Conservation (phyloP, 83 land plant genomes). For the Diphasiastrum complanatum region DNA sequence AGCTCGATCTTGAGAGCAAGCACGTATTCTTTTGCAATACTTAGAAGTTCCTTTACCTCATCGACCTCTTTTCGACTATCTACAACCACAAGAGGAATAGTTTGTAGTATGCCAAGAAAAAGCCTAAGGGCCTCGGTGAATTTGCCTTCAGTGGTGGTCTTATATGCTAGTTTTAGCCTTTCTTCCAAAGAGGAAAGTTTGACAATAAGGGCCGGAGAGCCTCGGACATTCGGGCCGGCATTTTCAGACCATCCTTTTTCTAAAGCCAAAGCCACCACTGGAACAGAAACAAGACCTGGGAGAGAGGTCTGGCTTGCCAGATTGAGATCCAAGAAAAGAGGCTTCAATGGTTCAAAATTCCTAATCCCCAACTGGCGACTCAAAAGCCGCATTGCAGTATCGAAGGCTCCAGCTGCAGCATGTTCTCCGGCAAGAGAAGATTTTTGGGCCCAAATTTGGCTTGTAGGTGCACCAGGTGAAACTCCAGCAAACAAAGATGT, state of each 20-base stretch:
- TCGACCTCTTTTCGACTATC: not conserved
- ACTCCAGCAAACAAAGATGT: too few relatives aligned
- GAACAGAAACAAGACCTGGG: too few relatives aligned
- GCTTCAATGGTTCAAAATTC: too few relatives aligned
- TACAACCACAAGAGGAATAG: not conserved
- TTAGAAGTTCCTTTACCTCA: too few relatives aligned
- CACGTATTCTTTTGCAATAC: not conserved
- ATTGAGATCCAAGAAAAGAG: too few relatives aligned
- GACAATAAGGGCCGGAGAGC: not conserved
- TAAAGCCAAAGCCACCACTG: not conserved
- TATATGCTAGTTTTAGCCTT: too few relatives aligned
- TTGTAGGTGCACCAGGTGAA: too few relatives aligned
- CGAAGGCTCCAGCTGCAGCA: slow-evolving; percentile 43
- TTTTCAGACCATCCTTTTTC: not conserved
- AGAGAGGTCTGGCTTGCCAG: too few relatives aligned
- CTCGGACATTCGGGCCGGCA: not conserved
- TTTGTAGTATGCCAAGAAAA: not conserved
- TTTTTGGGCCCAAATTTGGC: slow-evolving; percentile 39
- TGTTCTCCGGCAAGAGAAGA: slow-evolving; percentile 46
- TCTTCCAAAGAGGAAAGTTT: too few relatives aligned
- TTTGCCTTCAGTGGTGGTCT: too few relatives aligned
- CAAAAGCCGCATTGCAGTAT: slow-evolving; percentile 41
- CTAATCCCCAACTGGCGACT: slow-evolving; percentile 39
- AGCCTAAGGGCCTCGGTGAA: not conserved
- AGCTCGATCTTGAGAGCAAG: slow-evolving; percentile 6